Evolutionary conservation across 768 basidiomycete species (phyloP), one percentile per base, ranked within the genome.

Genomic region (Boletus subparvulus): DNA sequence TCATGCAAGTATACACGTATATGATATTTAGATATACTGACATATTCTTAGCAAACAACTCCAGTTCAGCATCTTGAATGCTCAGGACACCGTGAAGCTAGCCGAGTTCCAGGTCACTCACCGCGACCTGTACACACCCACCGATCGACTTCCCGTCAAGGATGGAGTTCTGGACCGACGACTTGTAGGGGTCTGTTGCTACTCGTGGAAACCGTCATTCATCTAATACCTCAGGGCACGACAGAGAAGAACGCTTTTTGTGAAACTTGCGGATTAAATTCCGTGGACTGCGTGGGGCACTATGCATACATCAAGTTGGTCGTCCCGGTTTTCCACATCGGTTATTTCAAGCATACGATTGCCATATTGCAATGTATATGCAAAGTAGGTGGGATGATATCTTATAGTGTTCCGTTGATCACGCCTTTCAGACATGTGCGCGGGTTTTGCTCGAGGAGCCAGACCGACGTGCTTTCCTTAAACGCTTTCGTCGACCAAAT

Each of bases 261-360:
- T 74, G 92, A 95, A 73, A 99, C 97, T 0, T 99, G 97, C 66
- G 93, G 93, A 9, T 84, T 94, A 60, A 86, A 83, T 17, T 87
- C 92, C 30, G 90, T 94, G 3, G 93, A 97, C 59, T 99, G 97
- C 69, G 95, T 97, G 24, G 97, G 97, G 1, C 97, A 99, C 73
- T 98, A 97, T 70, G 95, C 95, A 6, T 98, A 98, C 75, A 98
- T 99, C 76, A 98, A 97, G 73, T 82, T 99, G 42, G 86, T 89
- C 33, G 86, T 99, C 19, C 97, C 97, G 0, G 95, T 98, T 19
- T 99, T 98, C 72, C 97, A 99, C 70, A 93, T 98, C 54, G 97
- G 97, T 8, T 99, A 93, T 74, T 98, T 99, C 78, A 92, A 94
- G 70, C 94, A 98, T 63, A 92, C 90, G 17, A 93, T 98, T 56